phyloP scores from a whole-genome alignment of 352 stramenopile species.

The Elongisporangium senticosum region DNA sequence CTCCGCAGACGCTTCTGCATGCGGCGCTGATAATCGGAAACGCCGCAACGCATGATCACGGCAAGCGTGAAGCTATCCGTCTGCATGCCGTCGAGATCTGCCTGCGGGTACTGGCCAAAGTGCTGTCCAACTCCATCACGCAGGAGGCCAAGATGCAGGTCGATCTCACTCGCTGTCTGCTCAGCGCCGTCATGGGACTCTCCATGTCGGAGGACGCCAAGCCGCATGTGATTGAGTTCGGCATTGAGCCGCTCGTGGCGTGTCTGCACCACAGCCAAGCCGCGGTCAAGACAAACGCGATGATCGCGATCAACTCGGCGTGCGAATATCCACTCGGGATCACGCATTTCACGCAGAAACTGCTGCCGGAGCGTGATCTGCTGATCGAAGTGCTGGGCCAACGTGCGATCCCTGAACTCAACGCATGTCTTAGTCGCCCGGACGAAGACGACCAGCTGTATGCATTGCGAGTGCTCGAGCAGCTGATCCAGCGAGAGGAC shows the following conservation, averaged over 20 bases:
- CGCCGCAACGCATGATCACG: slow-evolving; percentile 43
- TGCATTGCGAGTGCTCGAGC: slow-evolving; percentile 30
- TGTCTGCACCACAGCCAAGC: slow-evolving; percentile 44
- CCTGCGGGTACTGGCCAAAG: slow-evolving; percentile 40
- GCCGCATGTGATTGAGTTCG: slow-evolving; percentile 57
- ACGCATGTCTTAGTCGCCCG: slow-evolving; percentile 26
- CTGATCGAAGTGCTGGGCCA: slow-evolving; percentile 52
- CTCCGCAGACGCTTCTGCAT: slow-evolving; percentile 30
- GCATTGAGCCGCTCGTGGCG: slow-evolving; percentile 51
- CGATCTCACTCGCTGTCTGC: slow-evolving; percentile 49
- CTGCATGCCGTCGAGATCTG: slow-evolving; percentile 45
- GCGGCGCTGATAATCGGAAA: slow-evolving; percentile 44
- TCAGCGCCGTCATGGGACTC: slow-evolving; percentile 59
- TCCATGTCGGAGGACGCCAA: slow-evolving; percentile 67
- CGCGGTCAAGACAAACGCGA: slow-evolving; percentile 41
- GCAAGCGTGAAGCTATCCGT: slow-evolving; percentile 46
- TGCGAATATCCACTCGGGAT: slow-evolving; percentile 50
- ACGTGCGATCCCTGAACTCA: slow-evolving; percentile 38
- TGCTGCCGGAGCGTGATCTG: slow-evolving; percentile 30
- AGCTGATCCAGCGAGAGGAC: slow-evolving; percentile 19
- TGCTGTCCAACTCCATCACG: slow-evolving; percentile 37
- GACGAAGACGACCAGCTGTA: slow-evolving; percentile 43
- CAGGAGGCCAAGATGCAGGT: slow-evolving; percentile 20
- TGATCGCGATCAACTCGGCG: slow-evolving; percentile 54
- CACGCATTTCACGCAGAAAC: slow-evolving; percentile 29